These are phyloP conservation scores for Diaporthe sp. DNA, from an alignment of 2,329 filamentous ascomycete species.

Conservation along the genomic window DNA sequence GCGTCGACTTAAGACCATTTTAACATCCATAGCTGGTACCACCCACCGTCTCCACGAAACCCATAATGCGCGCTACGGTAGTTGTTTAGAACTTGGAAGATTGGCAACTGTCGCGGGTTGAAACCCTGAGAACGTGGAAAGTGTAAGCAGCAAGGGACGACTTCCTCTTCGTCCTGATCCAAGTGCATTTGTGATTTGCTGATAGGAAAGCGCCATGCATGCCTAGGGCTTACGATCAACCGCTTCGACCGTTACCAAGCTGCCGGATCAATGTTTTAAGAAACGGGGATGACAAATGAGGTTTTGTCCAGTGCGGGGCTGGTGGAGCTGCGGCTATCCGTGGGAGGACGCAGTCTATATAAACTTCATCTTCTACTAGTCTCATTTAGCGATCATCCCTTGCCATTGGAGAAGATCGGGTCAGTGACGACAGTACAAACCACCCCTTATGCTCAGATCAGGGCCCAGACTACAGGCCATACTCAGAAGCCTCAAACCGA, in stretches of 20 bases:
- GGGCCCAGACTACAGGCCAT: constrained; percentile 38
- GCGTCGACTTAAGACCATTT: too few relatives aligned
- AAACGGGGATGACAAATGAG: constrained; percentile 16
- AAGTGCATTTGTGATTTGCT: not conserved
- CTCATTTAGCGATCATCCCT: not conserved
- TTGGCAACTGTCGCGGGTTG: not conserved
- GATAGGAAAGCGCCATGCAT: not conserved
- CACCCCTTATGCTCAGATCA: constrained; percentile 30
- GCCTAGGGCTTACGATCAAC: not conserved
- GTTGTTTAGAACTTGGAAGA: not conserved
- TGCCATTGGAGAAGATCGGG: not conserved
- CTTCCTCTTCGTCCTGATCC: not conserved
- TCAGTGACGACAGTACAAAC: not conserved
- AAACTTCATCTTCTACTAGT: not conserved
- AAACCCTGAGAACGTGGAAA: not conserved
- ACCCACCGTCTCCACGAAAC: too few relatives aligned
- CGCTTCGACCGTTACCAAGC: not conserved
- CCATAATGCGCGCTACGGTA: too few relatives aligned
- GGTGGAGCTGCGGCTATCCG: not conserved
- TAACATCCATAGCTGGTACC: too few relatives aligned
- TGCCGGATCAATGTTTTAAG: not conserved
- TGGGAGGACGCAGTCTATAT: not conserved
- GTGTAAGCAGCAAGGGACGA: not conserved
- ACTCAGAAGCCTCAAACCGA: constrained; percentile 36
- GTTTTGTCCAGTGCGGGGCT: not conserved